phyloP scores from a whole-genome alignment of 2,329 filamentous ascomycete species.

The Pseudomassariella vexata region DNA sequence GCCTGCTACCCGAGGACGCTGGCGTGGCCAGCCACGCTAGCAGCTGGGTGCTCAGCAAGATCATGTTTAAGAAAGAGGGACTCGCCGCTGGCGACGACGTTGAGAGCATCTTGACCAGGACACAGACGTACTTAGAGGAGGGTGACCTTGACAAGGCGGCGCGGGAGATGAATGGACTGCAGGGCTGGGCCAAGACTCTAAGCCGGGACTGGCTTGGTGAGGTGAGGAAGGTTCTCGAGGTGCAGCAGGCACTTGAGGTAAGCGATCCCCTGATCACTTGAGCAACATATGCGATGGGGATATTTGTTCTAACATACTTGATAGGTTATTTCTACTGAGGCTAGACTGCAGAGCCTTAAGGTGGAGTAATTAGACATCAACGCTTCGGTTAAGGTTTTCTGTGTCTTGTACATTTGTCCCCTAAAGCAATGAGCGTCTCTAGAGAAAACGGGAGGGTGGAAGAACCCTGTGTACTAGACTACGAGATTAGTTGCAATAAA shows the following conservation, averaged over 20 bases:
- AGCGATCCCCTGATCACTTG: constrained; percentile 32
- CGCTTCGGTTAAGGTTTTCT: not conserved
- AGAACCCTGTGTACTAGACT: constrained; percentile 5
- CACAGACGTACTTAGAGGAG: constrained; percentile 87
- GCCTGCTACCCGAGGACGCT: constrained; percentile 84
- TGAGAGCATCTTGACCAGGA: constrained; percentile 85
- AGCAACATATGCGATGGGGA: too few species aligned
- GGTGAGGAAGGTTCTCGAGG: constrained; percentile 86
- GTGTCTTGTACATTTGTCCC: constrained; percentile 6
- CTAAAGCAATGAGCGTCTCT: constrained; percentile 3
- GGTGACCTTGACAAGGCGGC: constrained; percentile 88
- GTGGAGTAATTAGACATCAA: constrained; percentile 75
- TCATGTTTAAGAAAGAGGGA: constrained; percentile 93
- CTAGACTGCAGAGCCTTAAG: constrained; percentile 78
- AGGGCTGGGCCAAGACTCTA: constrained; percentile 92
- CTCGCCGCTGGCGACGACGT: constrained; percentile 81
- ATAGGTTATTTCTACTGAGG: constrained; percentile 84
- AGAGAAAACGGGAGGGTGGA: constrained; percentile 2
- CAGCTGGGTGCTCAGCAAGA: constrained; percentile 82
- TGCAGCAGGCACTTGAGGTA: constrained; percentile 93
- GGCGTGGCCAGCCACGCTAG: constrained; percentile 93
- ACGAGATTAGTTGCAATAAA: constrained; percentile 6
- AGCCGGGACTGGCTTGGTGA: constrained; percentile 92
- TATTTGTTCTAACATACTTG: constrained; percentile 16
- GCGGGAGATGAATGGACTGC: constrained; percentile 87